Evolutionary conservation across 495 filamentous ascomycete genomes (phyloP).

Genomic region (Corynascus novoguineensis): DNA sequence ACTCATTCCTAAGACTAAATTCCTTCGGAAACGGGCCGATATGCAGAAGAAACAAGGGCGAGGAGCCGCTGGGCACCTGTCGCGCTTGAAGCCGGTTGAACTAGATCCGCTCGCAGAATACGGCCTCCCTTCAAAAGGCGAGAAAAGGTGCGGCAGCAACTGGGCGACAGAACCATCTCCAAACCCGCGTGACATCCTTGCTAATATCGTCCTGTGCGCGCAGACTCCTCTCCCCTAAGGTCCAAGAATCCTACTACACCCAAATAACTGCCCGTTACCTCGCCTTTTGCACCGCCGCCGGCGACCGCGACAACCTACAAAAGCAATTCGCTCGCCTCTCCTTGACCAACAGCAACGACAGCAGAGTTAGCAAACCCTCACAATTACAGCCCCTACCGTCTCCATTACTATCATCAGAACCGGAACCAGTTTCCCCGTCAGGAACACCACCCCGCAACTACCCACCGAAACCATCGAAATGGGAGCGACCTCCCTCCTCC

Average conservation of each 20-base stretch:
- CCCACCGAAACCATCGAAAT: not conserved
- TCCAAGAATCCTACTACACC: slow-evolving; percentile 77
- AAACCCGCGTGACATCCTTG: slow-evolving; percentile 1
- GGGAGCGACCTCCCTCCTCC: not conserved
- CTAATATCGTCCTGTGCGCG: slow-evolving; percentile 60
- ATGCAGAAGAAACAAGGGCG: slow-evolving; percentile 37
- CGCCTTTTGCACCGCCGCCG: slow-evolving; percentile 68
- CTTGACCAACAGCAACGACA: slow-evolving; percentile 21
- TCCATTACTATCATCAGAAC: not conserved
- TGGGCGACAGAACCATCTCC: not conserved
- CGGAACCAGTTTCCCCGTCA: no score
- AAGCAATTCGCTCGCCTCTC: slow-evolving; percentile 65
- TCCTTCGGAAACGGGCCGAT: not conserved
- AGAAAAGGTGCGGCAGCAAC: slow-evolving; percentile 42
- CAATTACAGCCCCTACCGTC: not conserved
- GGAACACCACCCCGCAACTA: not conserved
- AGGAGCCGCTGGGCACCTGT: slow-evolving; percentile 51
- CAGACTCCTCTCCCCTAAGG: slow-evolving; percentile 69
- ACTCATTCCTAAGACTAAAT: not conserved
- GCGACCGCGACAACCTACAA: slow-evolving; percentile 62
- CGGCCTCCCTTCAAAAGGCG: slow-evolving; percentile 84
- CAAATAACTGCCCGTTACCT: slow-evolving; percentile 83
- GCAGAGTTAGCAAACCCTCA: not conserved
- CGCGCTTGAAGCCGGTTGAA: slow-evolving; percentile 64
- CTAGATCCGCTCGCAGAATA: slow-evolving; percentile 69